Conservation (phyloP, 129 eudicot genomes). For the Solidago caesia region DNA sequence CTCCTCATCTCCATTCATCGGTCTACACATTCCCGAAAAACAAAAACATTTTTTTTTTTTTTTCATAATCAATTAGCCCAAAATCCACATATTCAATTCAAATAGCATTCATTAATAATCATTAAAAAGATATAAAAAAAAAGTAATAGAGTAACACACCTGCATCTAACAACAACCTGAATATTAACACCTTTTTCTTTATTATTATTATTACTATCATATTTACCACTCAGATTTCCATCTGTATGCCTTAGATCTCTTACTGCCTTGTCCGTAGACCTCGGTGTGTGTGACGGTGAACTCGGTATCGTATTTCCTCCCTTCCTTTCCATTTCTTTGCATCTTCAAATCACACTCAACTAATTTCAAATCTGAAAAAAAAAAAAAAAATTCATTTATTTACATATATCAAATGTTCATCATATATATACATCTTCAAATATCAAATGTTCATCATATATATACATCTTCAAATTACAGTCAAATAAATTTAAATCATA, state of each 20-base stretch:
- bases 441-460: not conserved
- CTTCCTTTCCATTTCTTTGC: constrained; percentile 54
- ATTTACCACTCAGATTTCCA: constrained; percentile 54
- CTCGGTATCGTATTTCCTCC: constrained; percentile 56
- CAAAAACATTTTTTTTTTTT: not conserved
- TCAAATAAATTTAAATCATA: not conserved
- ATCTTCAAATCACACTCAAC: constrained; percentile 31
- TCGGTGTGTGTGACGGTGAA: constrained; percentile 80
- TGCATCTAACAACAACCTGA: constrained; percentile 88
- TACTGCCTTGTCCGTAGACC: constrained; percentile 60
- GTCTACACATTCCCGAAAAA: constrained; percentile 43
- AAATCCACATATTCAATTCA: not conserved
- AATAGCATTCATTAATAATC: not conserved
- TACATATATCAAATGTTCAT: no score
- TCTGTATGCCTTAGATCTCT: constrained; percentile 85
- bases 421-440: no score
- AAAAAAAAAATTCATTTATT: not conserved
- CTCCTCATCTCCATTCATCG: constrained; percentile 81
- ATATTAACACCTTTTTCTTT: constrained; percentile 90
- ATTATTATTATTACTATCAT: constrained; percentile 23
- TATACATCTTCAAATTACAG: not conserved
- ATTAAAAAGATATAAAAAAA: not conserved
- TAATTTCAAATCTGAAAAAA: constrained; percentile 9
- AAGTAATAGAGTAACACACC: constrained; percentile 36
- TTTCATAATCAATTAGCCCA: not conserved